phyloP scores from a whole-genome alignment of 129 eudicot genomes.

The Helianthus tuberosus region DNA sequence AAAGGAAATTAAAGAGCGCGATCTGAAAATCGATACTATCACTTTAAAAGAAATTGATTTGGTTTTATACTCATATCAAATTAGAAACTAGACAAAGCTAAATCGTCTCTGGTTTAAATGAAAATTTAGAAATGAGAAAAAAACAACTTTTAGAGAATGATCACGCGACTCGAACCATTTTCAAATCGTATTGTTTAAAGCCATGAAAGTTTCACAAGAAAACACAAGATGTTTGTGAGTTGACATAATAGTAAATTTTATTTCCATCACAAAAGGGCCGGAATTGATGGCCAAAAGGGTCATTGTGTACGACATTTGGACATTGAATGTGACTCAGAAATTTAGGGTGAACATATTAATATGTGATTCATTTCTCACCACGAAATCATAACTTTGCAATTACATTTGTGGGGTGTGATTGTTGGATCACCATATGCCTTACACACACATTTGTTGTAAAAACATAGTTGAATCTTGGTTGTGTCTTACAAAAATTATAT shows the following conservation, averaged over 20 bases:
- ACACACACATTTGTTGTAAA: not conserved
- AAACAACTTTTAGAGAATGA: not conserved
- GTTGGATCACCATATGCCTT: constrained; percentile 7
- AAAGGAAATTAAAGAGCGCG: no score
- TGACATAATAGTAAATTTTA: not conserved
- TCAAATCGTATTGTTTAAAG: not conserved
- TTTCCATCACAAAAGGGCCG: not conserved
- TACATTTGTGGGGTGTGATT: constrained; percentile 6
- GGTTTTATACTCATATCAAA: not conserved
- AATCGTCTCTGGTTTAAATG: no score
- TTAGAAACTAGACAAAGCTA: not conserved
- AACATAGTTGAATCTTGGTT: not conserved
- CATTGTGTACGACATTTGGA: not conserved
- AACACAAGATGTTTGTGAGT: not conserved
- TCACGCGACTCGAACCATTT: not conserved
- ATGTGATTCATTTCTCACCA: constrained; percentile 12
- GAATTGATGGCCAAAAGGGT: not conserved
- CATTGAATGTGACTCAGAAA: constrained; percentile 2
- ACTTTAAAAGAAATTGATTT: no score
- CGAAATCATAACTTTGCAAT: not conserved
- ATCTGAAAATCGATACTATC: no score
- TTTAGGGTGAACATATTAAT: constrained; percentile 5
- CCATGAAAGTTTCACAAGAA: not conserved
- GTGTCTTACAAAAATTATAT: not conserved
- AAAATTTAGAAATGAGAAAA: no score